Conservation (phyloP, 306 rosid species). For the Vigna radiata region DNA sequence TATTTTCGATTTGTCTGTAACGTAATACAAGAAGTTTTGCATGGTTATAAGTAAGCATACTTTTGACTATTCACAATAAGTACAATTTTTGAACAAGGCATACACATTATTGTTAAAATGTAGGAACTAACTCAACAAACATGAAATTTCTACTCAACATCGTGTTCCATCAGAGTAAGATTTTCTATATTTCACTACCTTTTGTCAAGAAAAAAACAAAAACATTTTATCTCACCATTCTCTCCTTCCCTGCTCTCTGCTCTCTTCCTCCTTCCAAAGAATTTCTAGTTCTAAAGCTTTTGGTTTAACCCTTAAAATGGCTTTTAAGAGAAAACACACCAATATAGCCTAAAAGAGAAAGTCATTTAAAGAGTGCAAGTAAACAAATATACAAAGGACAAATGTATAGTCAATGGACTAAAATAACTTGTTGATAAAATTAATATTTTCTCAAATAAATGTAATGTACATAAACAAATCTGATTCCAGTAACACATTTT, state of each 20-base stretch:
- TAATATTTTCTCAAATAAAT: conserved; percentile 37
- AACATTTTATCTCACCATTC: neutral
- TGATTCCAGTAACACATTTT: conserved; percentile 13
- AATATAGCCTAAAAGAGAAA: neutral
- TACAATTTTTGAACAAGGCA: no score
- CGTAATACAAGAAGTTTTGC: no score
- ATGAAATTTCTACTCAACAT: no score
- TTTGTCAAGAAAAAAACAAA: no score
- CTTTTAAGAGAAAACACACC: neutral
- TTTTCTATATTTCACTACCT: no score
- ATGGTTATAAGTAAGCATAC: no score
- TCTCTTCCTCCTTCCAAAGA: neutral
- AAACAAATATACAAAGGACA: neutral
- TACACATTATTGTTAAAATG: no score
- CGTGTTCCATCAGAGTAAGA: no score
- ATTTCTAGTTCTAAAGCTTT: neutral
- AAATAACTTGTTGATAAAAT: conserved; percentile 28
- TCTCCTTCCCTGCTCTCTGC: neutral
- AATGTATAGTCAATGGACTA: conserved; percentile 12
- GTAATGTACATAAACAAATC: conserved; percentile 36
- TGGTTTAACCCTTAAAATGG: neutral
- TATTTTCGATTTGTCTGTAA: no score
- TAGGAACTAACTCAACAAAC: no score
- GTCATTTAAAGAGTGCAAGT: neutral
- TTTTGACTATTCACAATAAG: no score